These are phyloP conservation scores for Pleurotus tuoliensis DNA, from an alignment of 768 basidiomycete genomes.

Conservation along the genomic window DNA sequence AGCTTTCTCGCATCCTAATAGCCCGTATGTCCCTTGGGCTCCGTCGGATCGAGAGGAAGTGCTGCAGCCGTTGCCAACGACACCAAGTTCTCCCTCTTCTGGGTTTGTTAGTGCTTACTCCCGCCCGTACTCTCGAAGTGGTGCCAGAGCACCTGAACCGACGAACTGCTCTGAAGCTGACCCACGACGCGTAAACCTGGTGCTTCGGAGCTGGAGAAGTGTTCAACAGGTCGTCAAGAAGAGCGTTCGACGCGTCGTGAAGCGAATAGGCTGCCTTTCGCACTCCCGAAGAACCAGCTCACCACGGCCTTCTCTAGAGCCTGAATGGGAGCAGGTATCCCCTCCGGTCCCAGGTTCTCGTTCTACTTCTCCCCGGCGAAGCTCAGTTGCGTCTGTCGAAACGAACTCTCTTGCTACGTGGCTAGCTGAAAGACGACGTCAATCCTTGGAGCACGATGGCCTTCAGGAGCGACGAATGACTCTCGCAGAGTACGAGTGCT, in stretches of 20 bases:
- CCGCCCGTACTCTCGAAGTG: conserved; percentile 30
- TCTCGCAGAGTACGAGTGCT: conserved; percentile 44
- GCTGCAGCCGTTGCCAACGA: conserved; percentile 27
- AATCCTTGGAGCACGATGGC: conserved; percentile 22
- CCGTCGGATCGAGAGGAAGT: conserved; percentile 37
- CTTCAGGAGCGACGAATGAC: conserved; percentile 29
- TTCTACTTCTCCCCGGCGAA: conserved; percentile 13
- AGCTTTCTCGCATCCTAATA: conserved; percentile 45
- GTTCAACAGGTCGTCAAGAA: conserved; percentile 21
- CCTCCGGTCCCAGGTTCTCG: conserved; percentile 13
- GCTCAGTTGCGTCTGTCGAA: conserved; percentile 20
- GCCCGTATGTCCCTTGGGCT: conserved; percentile 53
- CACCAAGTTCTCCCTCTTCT: conserved; percentile 32
- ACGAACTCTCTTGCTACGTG: conserved; percentile 22
- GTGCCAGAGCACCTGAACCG: conserved; percentile 40
- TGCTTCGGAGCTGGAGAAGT: conserved; percentile 30
- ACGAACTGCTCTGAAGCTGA: conserved; percentile 10
- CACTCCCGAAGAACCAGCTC: conserved; percentile 11
- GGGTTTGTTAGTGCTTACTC: conserved; percentile 16
- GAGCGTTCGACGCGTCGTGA: conserved; percentile 21
- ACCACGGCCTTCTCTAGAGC: neutral
- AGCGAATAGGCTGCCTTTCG: conserved; percentile 17
- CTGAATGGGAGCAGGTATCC: conserved; percentile 15
- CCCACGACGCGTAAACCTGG: conserved; percentile 15
- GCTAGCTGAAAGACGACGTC: conserved; percentile 35